Percentiles rank a stretch among this genome's conserved stretches.
Conservation (phyloP, 164 flowering plant species). For the Hamamelis virginiana region DNA sequence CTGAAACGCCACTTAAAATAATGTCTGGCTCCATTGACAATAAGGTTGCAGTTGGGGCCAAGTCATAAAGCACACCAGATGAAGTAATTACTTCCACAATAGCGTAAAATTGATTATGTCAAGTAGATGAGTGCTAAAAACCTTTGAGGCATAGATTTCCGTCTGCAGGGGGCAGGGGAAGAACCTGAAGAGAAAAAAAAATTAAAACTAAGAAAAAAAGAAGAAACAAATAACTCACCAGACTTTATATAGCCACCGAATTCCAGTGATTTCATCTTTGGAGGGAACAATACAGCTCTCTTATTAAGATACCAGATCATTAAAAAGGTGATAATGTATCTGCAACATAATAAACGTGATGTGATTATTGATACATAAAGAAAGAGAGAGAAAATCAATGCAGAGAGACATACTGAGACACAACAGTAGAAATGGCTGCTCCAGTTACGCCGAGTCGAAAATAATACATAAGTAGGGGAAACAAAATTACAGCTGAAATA, state of each 20-base stretch:
- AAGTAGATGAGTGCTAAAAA: not conserved
- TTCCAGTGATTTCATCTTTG: conserved; percentile 67
- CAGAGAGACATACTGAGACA: conserved; percentile 74
- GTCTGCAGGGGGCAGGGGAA: too few relatives aligned
- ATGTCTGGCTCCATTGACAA: too few relatives aligned
- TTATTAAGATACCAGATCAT: conserved; percentile 78
- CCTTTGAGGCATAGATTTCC: not conserved
- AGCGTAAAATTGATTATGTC: too few relatives aligned
- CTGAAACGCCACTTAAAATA: too few relatives aligned
- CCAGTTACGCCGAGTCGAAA: conserved; percentile 74
- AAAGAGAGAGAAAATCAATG: conserved; percentile 8
- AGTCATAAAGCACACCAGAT: too few relatives aligned
- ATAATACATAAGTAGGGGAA: conserved; percentile 69
- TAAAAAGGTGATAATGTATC: conserved; percentile 63
- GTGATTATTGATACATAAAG: not conserved
- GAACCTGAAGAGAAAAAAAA: too few relatives aligned
- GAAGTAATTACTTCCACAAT: too few relatives aligned
- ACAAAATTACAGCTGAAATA: conserved; percentile 60
- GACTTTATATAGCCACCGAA: conserved; percentile 84
- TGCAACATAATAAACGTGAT: conserved; percentile 30
- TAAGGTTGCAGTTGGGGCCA: too few relatives aligned
- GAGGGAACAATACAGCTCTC: conserved; percentile 71
- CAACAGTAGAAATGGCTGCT: conserved; percentile 85
- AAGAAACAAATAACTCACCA: conserved; percentile 42
- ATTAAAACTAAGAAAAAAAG: too few relatives aligned